Evolutionary conservation across 2,329 filamentous ascomycete species (phyloP).

Genomic region (Lasiodiplodia hormozganensis): DNA sequence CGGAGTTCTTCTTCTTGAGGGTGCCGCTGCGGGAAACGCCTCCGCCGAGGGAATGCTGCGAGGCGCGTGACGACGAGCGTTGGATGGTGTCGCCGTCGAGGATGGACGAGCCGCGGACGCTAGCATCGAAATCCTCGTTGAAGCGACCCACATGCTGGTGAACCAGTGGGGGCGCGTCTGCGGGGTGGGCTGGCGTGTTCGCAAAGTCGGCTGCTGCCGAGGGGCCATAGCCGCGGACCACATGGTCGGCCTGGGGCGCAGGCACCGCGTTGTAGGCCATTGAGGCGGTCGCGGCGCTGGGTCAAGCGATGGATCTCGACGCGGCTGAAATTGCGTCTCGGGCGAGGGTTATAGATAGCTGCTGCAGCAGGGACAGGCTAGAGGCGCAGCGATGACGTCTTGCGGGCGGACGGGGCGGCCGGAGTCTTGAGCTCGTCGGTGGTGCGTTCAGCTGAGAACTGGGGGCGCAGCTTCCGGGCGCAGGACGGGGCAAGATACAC

Average conservation of each 20-base stretch:
- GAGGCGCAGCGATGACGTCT: slow-evolving; percentile 20
- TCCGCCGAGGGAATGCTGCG: slow-evolving; percentile 50
- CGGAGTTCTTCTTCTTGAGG: slow-evolving; percentile 84
- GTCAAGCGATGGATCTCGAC: background rate
- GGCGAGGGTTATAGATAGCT: slow-evolving; percentile 11
- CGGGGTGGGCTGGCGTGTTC: slow-evolving; percentile 40
- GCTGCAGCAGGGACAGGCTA: slow-evolving; percentile 6
- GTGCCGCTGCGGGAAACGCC: slow-evolving; percentile 71
- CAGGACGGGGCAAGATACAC: slow-evolving; percentile 20
- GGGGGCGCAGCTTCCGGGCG: slow-evolving; percentile 6
- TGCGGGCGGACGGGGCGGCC: slow-evolving; percentile 12
- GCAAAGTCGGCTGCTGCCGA: slow-evolving; percentile 47
- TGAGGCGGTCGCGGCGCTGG: slow-evolving; percentile 4
- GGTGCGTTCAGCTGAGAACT: slow-evolving; percentile 17
- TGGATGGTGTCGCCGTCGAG: slow-evolving; percentile 60
- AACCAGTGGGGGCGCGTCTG: slow-evolving; percentile 43
- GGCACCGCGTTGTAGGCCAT: slow-evolving; percentile 46
- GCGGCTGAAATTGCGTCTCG: background rate
- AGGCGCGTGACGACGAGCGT: slow-evolving; percentile 67
- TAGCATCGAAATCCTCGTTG: slow-evolving; percentile 75
- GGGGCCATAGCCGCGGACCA: slow-evolving; percentile 38
- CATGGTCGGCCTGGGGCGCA: slow-evolving; percentile 22
- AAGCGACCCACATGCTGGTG: slow-evolving; percentile 59
- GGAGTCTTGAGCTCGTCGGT: slow-evolving; percentile 14
- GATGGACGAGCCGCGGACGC: slow-evolving; percentile 70